Evolutionary conservation across 2,329 filamentous ascomycete species (phyloP).

Genomic region (Lanzia echinophila): DNA sequence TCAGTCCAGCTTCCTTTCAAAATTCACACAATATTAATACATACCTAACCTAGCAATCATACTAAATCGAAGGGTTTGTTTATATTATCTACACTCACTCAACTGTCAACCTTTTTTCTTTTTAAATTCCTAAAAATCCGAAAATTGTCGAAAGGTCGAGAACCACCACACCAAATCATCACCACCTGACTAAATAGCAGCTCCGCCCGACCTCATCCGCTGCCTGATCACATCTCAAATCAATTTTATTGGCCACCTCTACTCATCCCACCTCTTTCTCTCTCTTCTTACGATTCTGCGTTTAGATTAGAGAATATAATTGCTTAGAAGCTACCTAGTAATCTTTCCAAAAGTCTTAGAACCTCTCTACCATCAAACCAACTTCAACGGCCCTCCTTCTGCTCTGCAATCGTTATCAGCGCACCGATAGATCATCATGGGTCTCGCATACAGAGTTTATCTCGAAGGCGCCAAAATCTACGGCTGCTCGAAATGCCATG

Average conservation of each 20-base stretch:
- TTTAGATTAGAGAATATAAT: too few relatives aligned
- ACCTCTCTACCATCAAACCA: neutral
- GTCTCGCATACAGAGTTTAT: conserved; percentile 86
- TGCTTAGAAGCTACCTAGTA: too few relatives aligned
- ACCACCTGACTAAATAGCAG: neutral
- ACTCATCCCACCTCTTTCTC: neutral
- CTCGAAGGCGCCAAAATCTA: conserved; percentile 82
- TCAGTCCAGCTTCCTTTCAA: too few relatives aligned
- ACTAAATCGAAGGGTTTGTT: too few relatives aligned
- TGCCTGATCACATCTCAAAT: neutral
- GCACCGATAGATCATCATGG: conserved; percentile 48
- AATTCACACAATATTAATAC: too few relatives aligned
- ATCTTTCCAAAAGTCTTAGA: too few relatives aligned
- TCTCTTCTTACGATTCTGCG: neutral
- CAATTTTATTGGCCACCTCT: neutral
- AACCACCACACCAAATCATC: neutral
- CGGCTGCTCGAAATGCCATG: conserved; percentile 91
- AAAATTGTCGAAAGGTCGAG: too few relatives aligned
- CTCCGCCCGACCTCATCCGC: neutral
- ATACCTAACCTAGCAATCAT: too few relatives aligned
- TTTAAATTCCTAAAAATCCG: too few relatives aligned
- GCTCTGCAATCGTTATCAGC: too few relatives aligned
- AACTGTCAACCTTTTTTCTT: neutral
- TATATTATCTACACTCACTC: too few relatives aligned
- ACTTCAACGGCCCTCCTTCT: too few relatives aligned